Conservation (phyloP, 2,329 filamentous ascomycete species). For the Cryphonectria radicalis region DNA sequence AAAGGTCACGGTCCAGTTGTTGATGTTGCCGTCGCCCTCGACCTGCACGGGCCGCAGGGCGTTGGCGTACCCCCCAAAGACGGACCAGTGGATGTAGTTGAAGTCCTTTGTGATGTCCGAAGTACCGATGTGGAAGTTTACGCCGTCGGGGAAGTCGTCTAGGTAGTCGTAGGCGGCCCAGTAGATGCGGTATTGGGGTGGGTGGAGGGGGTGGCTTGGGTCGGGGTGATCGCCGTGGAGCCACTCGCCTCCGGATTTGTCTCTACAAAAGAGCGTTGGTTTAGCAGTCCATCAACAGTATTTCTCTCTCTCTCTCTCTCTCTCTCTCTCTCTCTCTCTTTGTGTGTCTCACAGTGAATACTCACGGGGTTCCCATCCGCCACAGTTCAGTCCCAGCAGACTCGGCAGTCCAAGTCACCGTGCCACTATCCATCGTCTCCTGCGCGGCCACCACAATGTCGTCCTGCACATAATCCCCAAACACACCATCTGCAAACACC, state of each 20-base stretch:
- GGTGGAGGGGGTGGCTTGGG: slow-evolving; percentile 51
- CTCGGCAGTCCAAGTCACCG: slow-evolving; percentile 51
- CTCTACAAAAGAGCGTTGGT: slow-evolving; percentile 32
- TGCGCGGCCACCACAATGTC: slow-evolving; percentile 48
- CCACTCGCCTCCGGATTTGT: slow-evolving; percentile 65
- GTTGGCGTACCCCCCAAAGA: slow-evolving; percentile 61
- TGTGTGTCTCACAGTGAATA: too few relatives aligned
- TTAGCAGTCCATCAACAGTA: too few relatives aligned
- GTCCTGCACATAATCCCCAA: slow-evolving; percentile 63
- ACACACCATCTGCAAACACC: slow-evolving; percentile 64
- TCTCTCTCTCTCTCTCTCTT: too few relatives aligned
- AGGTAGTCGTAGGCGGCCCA: slow-evolving; percentile 64
- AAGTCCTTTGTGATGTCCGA: slow-evolving; percentile 53
- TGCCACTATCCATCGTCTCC: slow-evolving; percentile 36
- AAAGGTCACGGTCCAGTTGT: slow-evolving; percentile 65
- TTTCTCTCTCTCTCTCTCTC: too few relatives aligned
- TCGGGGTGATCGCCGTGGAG: slow-evolving; percentile 59
- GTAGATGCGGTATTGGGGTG: slow-evolving; percentile 64
- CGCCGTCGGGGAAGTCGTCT: slow-evolving; percentile 61
- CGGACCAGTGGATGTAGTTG: slow-evolving; percentile 70
- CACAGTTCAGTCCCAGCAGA: slow-evolving; percentile 62
- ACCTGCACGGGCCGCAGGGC: slow-evolving; percentile 48
- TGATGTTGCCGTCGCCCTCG: slow-evolving; percentile 50
- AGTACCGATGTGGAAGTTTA: slow-evolving; percentile 61
- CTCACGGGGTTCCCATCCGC: slow-evolving; percentile 60